phyloP scores from a whole-genome alignment of 2,329 filamentous ascomycete species.

The Aspergillus floridensis region DNA sequence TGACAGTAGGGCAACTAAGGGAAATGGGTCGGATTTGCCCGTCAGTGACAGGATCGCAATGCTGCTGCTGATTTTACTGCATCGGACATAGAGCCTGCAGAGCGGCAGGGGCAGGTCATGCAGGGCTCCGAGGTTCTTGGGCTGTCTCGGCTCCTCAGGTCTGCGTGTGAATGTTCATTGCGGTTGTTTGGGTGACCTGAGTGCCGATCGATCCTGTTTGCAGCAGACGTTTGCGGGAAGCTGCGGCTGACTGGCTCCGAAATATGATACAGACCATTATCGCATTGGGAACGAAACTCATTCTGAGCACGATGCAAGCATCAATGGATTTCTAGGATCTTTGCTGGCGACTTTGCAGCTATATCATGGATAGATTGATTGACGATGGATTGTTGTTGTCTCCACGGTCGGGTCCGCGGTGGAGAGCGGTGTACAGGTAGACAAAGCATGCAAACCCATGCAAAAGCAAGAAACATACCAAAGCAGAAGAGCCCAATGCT shows the following conservation, averaged over 20 bases:
- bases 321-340: background rate
- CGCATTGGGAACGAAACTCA: too few species aligned
- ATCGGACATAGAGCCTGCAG: background rate
- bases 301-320: background rate
- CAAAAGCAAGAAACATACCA: background rate
- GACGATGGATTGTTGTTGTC: too few species aligned
- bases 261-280: background rate
- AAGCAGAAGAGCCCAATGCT: too few species aligned
- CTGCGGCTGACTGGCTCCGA: background rate
- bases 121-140: background rate
- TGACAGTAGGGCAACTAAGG: background rate
- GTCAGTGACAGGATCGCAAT: background rate
- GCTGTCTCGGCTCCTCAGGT: background rate
- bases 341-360: too few species aligned
- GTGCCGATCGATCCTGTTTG: background rate
- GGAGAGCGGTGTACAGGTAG: background rate
- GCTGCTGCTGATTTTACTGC: background rate
- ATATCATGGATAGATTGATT: too few species aligned
- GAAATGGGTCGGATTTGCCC: constrained; percentile 1
- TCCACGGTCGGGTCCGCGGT: too few species aligned
- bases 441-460: background rate
- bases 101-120: background rate
- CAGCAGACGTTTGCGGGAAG: background rate
- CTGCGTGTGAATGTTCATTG: background rate
- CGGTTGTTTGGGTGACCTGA: background rate